Conservation (phyloP, 306 rosid species). For the Quercus engelmannii region DNA sequence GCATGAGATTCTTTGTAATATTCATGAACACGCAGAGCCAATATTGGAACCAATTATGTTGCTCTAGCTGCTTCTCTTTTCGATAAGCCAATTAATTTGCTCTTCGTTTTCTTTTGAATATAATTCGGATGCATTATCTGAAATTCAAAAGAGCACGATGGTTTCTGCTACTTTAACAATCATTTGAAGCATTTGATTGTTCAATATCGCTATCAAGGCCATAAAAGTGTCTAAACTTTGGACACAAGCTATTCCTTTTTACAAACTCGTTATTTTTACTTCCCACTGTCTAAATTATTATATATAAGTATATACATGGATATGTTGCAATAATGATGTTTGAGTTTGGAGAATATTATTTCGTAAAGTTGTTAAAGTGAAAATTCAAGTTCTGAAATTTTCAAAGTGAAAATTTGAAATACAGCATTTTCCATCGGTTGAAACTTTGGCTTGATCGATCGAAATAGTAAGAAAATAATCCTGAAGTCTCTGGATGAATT, state of each 20-base stretch:
- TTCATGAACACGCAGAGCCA: too few species aligned
- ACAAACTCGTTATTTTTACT: conserved; percentile 12
- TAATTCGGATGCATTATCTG: neutral
- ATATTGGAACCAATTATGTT: neutral
- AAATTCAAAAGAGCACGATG: neutral
- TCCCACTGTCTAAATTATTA: neutral
- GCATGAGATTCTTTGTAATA: conserved; percentile 32
- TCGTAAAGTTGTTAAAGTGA: too few species aligned
- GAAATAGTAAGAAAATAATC: too few species aligned
- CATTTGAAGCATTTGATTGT: conserved; percentile 34
- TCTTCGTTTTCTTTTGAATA: neutral
- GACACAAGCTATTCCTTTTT: conserved; percentile 26
- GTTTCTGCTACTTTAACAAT: conserved; percentile 18
- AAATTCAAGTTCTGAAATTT: too few species aligned
- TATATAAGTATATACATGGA: too few species aligned
- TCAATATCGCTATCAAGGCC: conserved; percentile 26
- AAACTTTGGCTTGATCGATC: too few species aligned
- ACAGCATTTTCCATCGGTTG: too few species aligned
- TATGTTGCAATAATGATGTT: too few species aligned
- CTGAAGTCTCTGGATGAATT: too few species aligned
- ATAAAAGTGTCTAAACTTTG: neutral
- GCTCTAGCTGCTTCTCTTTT: neutral
- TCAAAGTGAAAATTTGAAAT: too few species aligned
- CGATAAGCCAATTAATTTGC: neutral
- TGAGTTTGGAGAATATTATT: too few species aligned